These are phyloP conservation scores for Suillus clintonianus DNA, from an alignment of 768 basidiomycete species.

Conservation along the genomic window DNA sequence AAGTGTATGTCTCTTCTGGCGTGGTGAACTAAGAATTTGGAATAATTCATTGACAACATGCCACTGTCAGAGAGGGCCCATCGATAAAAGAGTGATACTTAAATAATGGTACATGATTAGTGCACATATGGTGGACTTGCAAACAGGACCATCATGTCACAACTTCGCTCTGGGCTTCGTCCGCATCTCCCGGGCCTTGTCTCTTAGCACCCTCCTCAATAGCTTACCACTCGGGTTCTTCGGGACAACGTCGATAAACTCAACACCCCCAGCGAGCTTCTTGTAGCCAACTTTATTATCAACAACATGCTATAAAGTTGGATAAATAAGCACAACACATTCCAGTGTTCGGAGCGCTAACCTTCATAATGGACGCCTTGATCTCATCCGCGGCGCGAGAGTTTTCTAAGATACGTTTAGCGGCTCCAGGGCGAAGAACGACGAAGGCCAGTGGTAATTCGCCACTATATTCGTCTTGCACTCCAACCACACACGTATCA, in stretches of 20 bases:
- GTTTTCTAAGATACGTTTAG: slow-evolving; percentile 34
- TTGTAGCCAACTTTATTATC: slow-evolving; percentile 64
- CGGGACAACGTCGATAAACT: slow-evolving; percentile 62
- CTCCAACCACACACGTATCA: slow-evolving; percentile 65
- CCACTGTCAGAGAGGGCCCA: background rate
- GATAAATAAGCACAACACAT: background rate
- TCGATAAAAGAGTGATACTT: background rate
- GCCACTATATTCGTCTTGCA: slow-evolving; percentile 74
- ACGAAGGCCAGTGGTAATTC: slow-evolving; percentile 75
- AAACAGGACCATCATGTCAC: slow-evolving; percentile 14
- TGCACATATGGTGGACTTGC: background rate
- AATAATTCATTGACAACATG: background rate
- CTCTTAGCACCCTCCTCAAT: slow-evolving; percentile 55
- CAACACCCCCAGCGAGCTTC: slow-evolving; percentile 59
- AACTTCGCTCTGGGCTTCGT: slow-evolving; percentile 25
- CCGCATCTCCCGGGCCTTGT: slow-evolving; percentile 39
- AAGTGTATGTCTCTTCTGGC: background rate
- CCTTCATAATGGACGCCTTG: slow-evolving; percentile 54
- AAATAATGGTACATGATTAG: background rate
- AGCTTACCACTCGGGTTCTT: slow-evolving; percentile 77
- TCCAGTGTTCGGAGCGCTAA: slow-evolving; percentile 21
- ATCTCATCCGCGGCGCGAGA: slow-evolving; percentile 36
- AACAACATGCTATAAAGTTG: slow-evolving; percentile 48
- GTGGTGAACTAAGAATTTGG: background rate
- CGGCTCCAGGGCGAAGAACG: slow-evolving; percentile 46